phyloP scores from a whole-genome alignment of 192 early-diverging fungal species.

The Thamnidium elegans region DNA sequence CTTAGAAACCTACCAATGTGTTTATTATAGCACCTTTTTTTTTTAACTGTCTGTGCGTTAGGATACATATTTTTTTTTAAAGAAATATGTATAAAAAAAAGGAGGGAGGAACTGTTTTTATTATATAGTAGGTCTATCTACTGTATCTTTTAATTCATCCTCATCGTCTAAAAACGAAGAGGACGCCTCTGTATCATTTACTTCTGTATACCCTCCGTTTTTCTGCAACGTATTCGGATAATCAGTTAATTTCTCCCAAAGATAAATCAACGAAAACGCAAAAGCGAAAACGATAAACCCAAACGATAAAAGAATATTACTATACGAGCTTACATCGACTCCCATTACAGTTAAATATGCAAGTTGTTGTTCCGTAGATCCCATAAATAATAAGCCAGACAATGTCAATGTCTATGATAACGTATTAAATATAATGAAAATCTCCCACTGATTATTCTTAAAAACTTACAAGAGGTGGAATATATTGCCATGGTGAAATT shows the following conservation, averaged over 20 bases:
- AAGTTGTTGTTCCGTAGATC: slow-evolving; percentile 58
- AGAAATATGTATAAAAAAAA: no score
- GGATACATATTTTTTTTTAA: no score
- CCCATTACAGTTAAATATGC: slow-evolving; percentile 37
- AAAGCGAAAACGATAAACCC: slow-evolving; percentile 58
- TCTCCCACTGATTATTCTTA: slow-evolving; percentile 10
- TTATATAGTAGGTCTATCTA: no score
- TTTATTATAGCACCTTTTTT: no score
- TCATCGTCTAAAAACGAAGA: slow-evolving; percentile 24
- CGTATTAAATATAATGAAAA: background rate
- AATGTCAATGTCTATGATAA: slow-evolving; percentile 44
- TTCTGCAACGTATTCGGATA: background rate
- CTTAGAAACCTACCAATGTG: no score
- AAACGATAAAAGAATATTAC: slow-evolving; percentile 53
- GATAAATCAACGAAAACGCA: slow-evolving; percentile 46
- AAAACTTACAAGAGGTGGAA: slow-evolving; percentile 39
- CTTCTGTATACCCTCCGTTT: slow-evolving; percentile 15
- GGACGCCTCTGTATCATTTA: background rate
- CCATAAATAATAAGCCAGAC: slow-evolving; percentile 64
- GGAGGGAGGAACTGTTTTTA: no score
- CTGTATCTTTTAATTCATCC: slow-evolving; percentile 14
- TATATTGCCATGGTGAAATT: slow-evolving; percentile 37
- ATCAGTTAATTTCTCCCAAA: slow-evolving; percentile 32
- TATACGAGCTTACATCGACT: slow-evolving; percentile 59
- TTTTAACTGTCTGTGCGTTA: no score